Evolutionary conservation across 139 green algal species (phyloP), one percentile per base, ranked within the genome.

Genomic region (Edaphochlamys debaryana): DNA sequence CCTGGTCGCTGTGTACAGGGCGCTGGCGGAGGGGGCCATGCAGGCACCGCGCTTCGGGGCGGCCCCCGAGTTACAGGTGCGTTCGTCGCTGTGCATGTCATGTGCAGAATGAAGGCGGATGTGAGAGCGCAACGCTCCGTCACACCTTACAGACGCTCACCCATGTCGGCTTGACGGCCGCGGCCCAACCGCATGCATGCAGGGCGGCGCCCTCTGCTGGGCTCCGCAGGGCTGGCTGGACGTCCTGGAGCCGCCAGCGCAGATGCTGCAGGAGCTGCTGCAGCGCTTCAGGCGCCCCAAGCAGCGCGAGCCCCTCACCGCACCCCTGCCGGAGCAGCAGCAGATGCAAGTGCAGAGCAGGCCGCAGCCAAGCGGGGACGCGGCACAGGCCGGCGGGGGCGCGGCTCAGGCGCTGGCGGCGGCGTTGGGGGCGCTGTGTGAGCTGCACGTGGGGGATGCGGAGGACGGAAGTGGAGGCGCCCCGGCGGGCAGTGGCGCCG

Each of bases 221-320:
- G 36, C 36, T 2, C 63, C 62, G 11, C 15, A 25, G 20, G 54
- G 45, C 67, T 63, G 67, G 56, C 54, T 79, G 25, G 68, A 77
- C 8, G 37, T 85, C 13, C 50, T 85, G 52, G 68, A 79, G 54
- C 79, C 79, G 3, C 38, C 68, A 0, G 27, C 56, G 40, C 38
- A 54, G 45, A 68, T 85, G 37, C 67, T 85, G 37, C 9, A 32
- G 6, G 79, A 79, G 56, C 56, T 85, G 37, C 37, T 72, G 79
- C 68, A 85, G 79, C 54, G 79, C 5, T 85, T 85, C 56, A 68
- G 79, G 56, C 74, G 48, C 38, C 74, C 58, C 3, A 23, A 71
- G 9, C 13, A 80, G 30, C 58, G 74, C n/a, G 25, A 70, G 58
- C 29, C 60, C 40, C 29, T 80, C n/a, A 8, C 30, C 4, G 60